Percentiles rank a stretch among this genome's conserved stretches.
These are phyloP conservation scores for Moniliella sp. DNA, from an alignment of 1,284 basidiomycete genomes.

Conservation along the genomic window DNA sequence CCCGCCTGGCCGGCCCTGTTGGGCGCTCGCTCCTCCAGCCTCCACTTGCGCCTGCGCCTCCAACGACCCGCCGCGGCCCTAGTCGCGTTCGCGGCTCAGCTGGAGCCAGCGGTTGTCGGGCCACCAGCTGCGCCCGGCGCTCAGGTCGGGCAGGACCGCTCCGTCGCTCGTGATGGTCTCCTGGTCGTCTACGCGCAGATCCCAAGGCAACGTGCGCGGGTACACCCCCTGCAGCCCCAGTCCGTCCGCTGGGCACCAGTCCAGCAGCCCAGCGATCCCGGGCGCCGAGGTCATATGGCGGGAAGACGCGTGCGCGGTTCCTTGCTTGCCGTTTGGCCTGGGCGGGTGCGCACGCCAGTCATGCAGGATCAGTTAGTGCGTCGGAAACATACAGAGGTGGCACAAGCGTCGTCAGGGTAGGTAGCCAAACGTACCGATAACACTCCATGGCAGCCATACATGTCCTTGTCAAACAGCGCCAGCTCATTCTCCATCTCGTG, in stretches of 20 bases:
- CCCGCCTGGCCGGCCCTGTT: too few relatives aligned
- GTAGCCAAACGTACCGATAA: too few relatives aligned
- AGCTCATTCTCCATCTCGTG: constrained; percentile 36
- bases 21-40: too few relatives aligned
- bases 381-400: neutral
- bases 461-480: constrained; percentile 40
- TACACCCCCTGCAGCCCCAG: constrained; percentile 26
- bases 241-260: constrained; percentile 55
- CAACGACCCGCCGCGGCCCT: too few relatives aligned
- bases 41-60: too few relatives aligned
- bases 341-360: too few relatives aligned
- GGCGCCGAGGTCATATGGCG: constrained; percentile 57
- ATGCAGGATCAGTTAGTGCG: neutral
- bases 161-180: too few relatives aligned
- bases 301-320: constrained; percentile 57
- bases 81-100: neutral
- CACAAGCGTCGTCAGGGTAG: too few relatives aligned
- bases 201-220: constrained; percentile 23
- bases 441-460: constrained; percentile 64
- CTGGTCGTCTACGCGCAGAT: constrained; percentile 16
- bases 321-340: constrained; percentile 48
- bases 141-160: too few relatives aligned
- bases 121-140: neutral
- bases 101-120: neutral
- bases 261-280: constrained; percentile 42